Conservation (phyloP, 805 yeast species). For the Myxozyma melibiosi region DNA sequence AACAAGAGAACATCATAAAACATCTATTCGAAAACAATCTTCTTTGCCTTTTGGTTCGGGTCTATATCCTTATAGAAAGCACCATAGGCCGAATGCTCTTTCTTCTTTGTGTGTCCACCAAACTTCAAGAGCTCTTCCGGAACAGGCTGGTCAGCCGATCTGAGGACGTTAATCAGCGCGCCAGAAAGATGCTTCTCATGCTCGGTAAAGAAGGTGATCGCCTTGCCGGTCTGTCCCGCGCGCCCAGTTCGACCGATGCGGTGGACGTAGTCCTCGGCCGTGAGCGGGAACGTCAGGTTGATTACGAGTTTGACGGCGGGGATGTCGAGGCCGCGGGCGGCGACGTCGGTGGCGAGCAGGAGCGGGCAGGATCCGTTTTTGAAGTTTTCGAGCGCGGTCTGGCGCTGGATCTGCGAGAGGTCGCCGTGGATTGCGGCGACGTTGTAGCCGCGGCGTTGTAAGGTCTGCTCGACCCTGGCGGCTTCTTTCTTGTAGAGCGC, state of each 20-base stretch:
- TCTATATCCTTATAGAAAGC: conserved; percentile 95
- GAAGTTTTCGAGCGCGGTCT: conserved; percentile 81
- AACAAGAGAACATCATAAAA: not conserved
- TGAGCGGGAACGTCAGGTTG: conserved; percentile 92
- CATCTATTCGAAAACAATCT: conserved; percentile 75
- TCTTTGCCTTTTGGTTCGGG: conserved; percentile 78
- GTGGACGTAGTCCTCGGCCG: conserved; percentile 95
- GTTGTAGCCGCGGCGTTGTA: conserved; percentile 69
- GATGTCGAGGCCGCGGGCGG: conserved; percentile 97
- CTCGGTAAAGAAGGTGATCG: conserved; percentile 94
- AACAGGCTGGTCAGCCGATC: conserved; percentile 93
- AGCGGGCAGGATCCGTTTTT: conserved; percentile 75
- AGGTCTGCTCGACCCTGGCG: conserved; percentile 76
- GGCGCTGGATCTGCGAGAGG: conserved; percentile 86
- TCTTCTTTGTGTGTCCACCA: conserved; percentile 97
- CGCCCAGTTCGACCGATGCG: conserved; percentile 98
- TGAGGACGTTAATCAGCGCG: conserved; percentile 84
- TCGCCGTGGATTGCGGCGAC: conserved; percentile 98
- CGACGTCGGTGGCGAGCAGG: conserved; percentile 90
- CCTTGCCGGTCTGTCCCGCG: conserved; percentile 93
- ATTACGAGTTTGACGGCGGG: conserved; percentile 96
- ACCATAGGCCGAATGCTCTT: conserved; percentile 97
- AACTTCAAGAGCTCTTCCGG: conserved; percentile 93
- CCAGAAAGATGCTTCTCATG: conserved; percentile 96
- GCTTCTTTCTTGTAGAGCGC: conserved; percentile 98